These are phyloP conservation scores for Alternaria sp. DNA, from an alignment of 2,329 filamentous ascomycete genomes.

Conservation along the genomic window DNA sequence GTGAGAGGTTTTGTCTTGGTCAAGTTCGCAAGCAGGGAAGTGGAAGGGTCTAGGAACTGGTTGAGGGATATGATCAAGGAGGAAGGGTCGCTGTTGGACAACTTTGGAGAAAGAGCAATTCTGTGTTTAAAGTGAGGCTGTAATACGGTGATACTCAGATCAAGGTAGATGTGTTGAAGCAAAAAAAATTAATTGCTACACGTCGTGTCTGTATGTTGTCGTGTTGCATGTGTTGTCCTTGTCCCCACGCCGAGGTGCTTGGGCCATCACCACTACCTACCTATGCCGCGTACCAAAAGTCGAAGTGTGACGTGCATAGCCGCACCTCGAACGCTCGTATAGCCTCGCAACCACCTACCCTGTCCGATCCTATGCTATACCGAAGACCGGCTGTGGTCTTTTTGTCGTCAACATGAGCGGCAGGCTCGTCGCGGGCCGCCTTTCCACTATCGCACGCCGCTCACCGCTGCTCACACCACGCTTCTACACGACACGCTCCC, in stretches of 20 bases:
- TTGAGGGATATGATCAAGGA: constrained; percentile 75
- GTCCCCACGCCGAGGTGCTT: constrained; percentile 22
- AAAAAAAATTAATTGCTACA: not conserved
- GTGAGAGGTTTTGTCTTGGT: constrained; percentile 78
- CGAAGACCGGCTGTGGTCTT: constrained; percentile 18
- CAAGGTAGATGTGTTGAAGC: not conserved
- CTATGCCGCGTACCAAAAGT: constrained; percentile 18
- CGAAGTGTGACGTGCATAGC: constrained; percentile 30
- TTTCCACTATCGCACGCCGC: constrained; percentile 72
- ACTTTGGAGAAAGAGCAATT: constrained; percentile 82
- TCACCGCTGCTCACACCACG: constrained; percentile 67
- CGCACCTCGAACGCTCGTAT: constrained; percentile 15
- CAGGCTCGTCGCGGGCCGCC: constrained; percentile 78
- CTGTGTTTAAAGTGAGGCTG: constrained; percentile 65
- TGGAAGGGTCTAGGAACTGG: constrained; percentile 84
- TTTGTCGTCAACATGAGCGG: constrained; percentile 65
- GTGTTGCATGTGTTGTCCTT: constrained; percentile 13
- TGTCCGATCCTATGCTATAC: constrained; percentile 30
- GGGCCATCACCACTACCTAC: constrained; percentile 5
- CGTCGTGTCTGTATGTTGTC: not conserved
- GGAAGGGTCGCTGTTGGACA: constrained; percentile 73
- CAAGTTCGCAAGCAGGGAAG: constrained; percentile 84
- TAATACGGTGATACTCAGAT: not conserved
- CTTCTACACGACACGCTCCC: constrained; percentile 52
- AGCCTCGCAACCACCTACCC: constrained; percentile 11